A percentile compares a stretch with the other conserved stretches of the same genome.
Evolutionary conservation across 257 asterid genomes (phyloP).

Genomic region (Solanum megistacrolobum): DNA sequence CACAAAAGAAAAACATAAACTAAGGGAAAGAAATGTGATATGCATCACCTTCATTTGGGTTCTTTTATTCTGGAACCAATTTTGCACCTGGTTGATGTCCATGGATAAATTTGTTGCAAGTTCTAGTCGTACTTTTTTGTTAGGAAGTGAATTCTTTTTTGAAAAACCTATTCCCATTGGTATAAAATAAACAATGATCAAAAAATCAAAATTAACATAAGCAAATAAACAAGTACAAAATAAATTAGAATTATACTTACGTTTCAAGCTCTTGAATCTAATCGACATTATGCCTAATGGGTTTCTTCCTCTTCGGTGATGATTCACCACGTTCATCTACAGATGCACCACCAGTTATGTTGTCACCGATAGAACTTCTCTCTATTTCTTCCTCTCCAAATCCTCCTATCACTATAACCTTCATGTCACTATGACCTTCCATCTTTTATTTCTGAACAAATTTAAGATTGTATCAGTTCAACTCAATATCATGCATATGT

Average conservation of each 20-base stretch:
- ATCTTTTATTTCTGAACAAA: too few relatives aligned
- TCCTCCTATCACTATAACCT: conserved; percentile 19
- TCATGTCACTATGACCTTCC: conserved; percentile 31
- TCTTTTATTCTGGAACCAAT: neutral
- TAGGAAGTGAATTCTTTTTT: conserved; percentile 28
- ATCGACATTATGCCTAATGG: conserved; percentile 9
- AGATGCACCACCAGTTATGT: conserved; percentile 41
- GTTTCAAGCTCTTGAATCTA: conserved; percentile 80
- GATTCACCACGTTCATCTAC: conserved; percentile 42
- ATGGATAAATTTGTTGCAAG: neutral
- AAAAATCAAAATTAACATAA: neutral
- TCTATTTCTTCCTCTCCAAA: conserved; percentile 32
- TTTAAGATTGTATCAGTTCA: too few relatives aligned
- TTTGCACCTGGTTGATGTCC: neutral
- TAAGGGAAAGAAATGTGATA: neutral
- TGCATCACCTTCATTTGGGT: neutral
- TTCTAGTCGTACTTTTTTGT: conserved; percentile 22
- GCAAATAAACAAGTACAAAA: neutral
- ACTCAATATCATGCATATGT: too few relatives aligned
- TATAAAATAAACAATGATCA: neutral
- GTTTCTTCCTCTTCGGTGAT: conserved; percentile 29
- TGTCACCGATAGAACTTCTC: conserved; percentile 36
- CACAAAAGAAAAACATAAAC: too few relatives aligned
- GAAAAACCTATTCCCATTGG: too few relatives aligned
- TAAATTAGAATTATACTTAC: conserved; percentile 9